Evolutionary conservation across 1,139 yeast species (phyloP), one percentile per base, ranked within the genome.

Genomic region (Zygosaccharomyces sapae): DNA sequence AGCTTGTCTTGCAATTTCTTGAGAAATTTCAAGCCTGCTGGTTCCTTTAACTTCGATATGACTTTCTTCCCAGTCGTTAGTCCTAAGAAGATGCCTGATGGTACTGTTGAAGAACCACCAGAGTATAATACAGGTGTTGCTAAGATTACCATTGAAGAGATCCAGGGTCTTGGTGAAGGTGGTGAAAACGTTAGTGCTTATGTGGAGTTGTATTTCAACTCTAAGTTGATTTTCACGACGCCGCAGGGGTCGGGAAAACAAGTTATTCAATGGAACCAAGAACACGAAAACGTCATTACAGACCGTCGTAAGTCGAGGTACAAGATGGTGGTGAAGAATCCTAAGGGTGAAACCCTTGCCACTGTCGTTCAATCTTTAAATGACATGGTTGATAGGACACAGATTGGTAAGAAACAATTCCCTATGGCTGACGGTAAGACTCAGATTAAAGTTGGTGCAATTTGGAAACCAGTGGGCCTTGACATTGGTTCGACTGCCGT

Each of bases 101-200:
- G 97, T 46, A 85, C 94, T 7, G 73, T 77, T 43, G 83, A 80
- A 56, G 90, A 95, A 41, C 89, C 95, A 41, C 96, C 96, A 44
- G 96, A 89, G 57, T 79, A 88, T 66, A 89, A 88, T 68, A 87
- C 97, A 16, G 98, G 98, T 74, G 83, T 92, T 59, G 81, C 85
- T 24, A 77, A 83, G 60, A 66, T 85, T 25, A 46, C 53, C 10
- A 45, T 63, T 33, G 62, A 62, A 34, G 65, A 63, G 39, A 57
- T 59, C 13, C 47, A 52, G 34, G 63, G 62, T 41, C 41, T 59
- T 29, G 53, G 49, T 43, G 67, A 65, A 34, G 55, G 54, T 13
- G 64, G 57, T n/a, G 76, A 72, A 38, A 72, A 78, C 56, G 72
- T 81, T 30, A 70, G 86, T n/a, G 73, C 89, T 1, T 85, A 73